Conservation (phyloP, 148 eudicot species). For the Suaeda aralocaspica region DNA sequence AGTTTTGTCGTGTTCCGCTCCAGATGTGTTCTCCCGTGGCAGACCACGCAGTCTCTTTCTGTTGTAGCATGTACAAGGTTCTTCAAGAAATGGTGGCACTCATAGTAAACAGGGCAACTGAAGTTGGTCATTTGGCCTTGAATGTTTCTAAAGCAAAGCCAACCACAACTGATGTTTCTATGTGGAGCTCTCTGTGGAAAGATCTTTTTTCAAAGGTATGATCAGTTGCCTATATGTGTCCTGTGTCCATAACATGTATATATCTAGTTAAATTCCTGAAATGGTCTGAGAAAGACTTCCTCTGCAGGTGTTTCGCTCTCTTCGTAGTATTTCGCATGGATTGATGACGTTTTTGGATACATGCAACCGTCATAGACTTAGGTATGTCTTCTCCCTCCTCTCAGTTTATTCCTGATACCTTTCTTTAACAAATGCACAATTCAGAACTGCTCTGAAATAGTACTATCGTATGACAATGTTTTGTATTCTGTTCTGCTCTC, state of each 20-base stretch:
- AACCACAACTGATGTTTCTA: conserved; percentile 51
- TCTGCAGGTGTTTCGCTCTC: conserved; percentile 73
- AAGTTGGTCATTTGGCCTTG: conserved; percentile 19
- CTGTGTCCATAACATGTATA: not conserved
- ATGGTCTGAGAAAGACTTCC: conserved; percentile 4
- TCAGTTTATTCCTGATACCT: not conserved
- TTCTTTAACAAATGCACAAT: not conserved
- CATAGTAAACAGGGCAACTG: conserved; percentile 25
- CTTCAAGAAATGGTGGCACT: conserved; percentile 29
- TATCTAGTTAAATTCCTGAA: no score
- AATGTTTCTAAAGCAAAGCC: conserved; percentile 54
- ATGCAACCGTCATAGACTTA: conserved; percentile 87
- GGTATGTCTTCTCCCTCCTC: conserved; percentile 36
- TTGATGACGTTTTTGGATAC: conserved; percentile 70
- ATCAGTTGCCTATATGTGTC: not conserved
- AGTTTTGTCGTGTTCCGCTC: conserved; percentile 23
- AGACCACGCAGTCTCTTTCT: conserved; percentile 34
- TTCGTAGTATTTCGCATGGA: conserved; percentile 75
- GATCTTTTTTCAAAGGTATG: conserved; percentile 87
- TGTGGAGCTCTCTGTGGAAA: conserved; percentile 78
- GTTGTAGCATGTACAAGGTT: conserved; percentile 32
- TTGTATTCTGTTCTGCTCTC: not conserved
- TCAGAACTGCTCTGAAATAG: not conserved
- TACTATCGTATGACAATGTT: not conserved
- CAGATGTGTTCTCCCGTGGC: conserved; percentile 52